phyloP scores from a whole-genome alignment of 2,329 filamentous ascomycete species.

The Xylaria sp. region DNA sequence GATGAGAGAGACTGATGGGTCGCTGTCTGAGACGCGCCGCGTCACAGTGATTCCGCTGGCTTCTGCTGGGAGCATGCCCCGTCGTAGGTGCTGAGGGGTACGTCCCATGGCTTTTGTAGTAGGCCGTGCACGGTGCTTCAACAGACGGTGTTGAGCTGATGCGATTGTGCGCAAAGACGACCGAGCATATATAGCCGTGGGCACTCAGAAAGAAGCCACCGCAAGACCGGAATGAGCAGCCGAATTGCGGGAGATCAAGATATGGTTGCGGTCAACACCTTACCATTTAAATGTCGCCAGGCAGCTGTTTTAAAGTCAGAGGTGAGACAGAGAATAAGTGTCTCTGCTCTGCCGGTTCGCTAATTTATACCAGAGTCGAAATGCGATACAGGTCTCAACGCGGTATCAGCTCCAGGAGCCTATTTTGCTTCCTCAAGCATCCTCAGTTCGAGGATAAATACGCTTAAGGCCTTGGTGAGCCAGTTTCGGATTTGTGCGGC shows the following conservation, averaged over 20 bases:
- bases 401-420: constrained; percentile 19
- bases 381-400: constrained; percentile 10
- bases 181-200: constrained; percentile 8
- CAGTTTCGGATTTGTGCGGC: constrained; percentile 22
- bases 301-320: constrained; percentile 11
- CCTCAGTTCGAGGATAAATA: constrained; percentile 5
- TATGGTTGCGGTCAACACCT: constrained; percentile 11
- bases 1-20: constrained; percentile 22
- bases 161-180: constrained; percentile 5
- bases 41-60: constrained; percentile 17
- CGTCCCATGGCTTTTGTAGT: constrained; percentile 7
- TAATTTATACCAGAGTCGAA: constrained; percentile 20
- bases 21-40: constrained; percentile 11
- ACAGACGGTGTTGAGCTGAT: too few relatives aligned
- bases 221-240: constrained; percentile 9
- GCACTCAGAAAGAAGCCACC: constrained; percentile 10
- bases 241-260: constrained; percentile 11
- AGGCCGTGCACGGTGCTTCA: too few relatives aligned
- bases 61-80: constrained; percentile 17
- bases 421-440: constrained; percentile 16
- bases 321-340: constrained; percentile 5
- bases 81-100: constrained; percentile 14
- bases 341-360: constrained; percentile 6
- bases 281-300: constrained; percentile 11
- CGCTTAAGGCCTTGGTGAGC: constrained; percentile 19